Conservation (phyloP, 1,284 basidiomycete species). For the Microbotryum intermedium region DNA sequence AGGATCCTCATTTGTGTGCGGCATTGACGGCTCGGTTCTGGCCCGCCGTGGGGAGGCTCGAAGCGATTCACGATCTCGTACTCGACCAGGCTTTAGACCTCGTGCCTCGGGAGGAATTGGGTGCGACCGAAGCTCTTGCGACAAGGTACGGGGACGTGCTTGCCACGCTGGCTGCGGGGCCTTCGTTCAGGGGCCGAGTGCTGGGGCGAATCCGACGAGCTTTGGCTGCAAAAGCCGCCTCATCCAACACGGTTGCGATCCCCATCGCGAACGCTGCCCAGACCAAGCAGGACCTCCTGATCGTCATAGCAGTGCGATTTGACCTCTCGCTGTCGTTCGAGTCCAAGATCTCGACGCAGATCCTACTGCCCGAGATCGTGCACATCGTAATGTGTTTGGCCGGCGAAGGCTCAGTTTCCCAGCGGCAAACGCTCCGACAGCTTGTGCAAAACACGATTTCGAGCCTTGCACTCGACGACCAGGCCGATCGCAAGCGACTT, state of each 20-base stretch:
- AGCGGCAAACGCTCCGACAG: slow-evolving; percentile 71
- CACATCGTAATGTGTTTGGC: slow-evolving; percentile 67
- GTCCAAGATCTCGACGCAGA: slow-evolving; percentile 55
- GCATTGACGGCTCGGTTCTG: slow-evolving; percentile 65
- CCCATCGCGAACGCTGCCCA: slow-evolving; percentile 55
- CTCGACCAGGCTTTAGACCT: slow-evolving; percentile 43
- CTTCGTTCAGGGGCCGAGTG: slow-evolving; percentile 60
- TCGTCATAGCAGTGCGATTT: slow-evolving; percentile 66
- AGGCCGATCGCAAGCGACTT: slow-evolving; percentile 1
- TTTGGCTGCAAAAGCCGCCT: slow-evolving; percentile 37
- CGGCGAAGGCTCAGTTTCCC: slow-evolving; percentile 59
- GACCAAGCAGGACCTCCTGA: slow-evolving; percentile 72
- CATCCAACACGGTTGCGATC: slow-evolving; percentile 61
- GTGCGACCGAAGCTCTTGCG: slow-evolving; percentile 53
- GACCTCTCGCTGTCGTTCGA: slow-evolving; percentile 62
- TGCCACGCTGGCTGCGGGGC: slow-evolving; percentile 62
- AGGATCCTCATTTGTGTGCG: slow-evolving; percentile 57
- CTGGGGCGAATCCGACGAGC: slow-evolving; percentile 70
- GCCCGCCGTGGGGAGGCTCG: slow-evolving; percentile 61
- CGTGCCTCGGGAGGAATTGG: slow-evolving; percentile 51
- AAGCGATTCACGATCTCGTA: slow-evolving; percentile 46
- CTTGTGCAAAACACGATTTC: slow-evolving; percentile 72
- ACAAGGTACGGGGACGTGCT: slow-evolving; percentile 64
- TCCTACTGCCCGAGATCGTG: slow-evolving; percentile 71
- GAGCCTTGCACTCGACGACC: slow-evolving; percentile 38